Base-by-base conservation (phyloP, 2,329 filamentous ascomycete species). In the Alternaria gaisen region DNA sequence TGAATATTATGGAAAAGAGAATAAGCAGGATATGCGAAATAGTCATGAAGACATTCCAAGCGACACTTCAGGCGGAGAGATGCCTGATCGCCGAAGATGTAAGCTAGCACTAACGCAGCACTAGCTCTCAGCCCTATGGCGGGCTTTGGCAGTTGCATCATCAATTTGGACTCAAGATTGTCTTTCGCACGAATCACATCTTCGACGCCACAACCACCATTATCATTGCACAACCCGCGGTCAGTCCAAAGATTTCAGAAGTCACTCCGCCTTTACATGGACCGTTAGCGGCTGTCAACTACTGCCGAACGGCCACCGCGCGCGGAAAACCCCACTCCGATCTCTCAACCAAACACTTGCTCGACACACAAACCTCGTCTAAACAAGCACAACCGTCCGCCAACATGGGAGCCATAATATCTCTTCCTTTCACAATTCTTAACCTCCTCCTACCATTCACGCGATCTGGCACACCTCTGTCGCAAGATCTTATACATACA, bases 361-460 rank as follows among this genome's bases (percentile, higher is more conserved):
- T 12, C 18, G 44, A 24, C 12, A 22, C 6, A 22, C 12, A 22
- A 56, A 36, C n/a, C 28, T 40, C 22, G 2, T 24, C 8, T 7
- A 34, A 4, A 28, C 42, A 9, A 44, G 3, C 32, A 22, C 43
- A 16, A 41, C 43, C 14, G 26, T 38, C 43, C 12, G 12, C 5
- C 6, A 71, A 52, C 9, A 78, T 78, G 75, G 74, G 72, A 36
- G 65, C 66, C 22, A 57, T 77, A 43, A 55, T 75, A 43, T 75
- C 73, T 5, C 65, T 71, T 11, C 60, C 69, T n/a, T 65, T 70
- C 4, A 65, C 58, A 3, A 60, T 74, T 5, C 70, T 84, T 18
- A 84, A 84, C 64, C 67, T 73, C 60, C 75, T 84, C 12, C 72
- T 84, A 3, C 83, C 83, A 0, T 84, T 84, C 68, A 82, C 83